phyloP scores from a whole-genome alignment of 805 yeast species.

The Candida piceae region DNA sequence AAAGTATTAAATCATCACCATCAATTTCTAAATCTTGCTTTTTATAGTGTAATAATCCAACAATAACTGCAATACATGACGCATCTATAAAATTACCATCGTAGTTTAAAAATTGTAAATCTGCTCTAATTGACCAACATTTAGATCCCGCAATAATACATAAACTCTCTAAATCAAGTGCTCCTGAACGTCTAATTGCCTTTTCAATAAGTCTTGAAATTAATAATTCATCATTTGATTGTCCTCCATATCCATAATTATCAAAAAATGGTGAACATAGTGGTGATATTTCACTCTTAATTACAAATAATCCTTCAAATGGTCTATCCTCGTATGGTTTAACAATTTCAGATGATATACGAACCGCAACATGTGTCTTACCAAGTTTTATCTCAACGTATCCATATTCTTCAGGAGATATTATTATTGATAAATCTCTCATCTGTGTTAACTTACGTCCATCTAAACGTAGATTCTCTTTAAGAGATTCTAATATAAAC shows the following conservation, averaged over 20 bases:
- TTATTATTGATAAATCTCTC: constrained; percentile 57
- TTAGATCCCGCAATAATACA: constrained; percentile 88
- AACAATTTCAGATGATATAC: constrained; percentile 70
- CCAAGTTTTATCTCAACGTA: constrained; percentile 78
- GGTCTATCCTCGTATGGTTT: constrained; percentile 89
- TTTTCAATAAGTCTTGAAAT: constrained; percentile 84
- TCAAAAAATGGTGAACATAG: constrained; percentile 89
- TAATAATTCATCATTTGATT: constrained; percentile 75
- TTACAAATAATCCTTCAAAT: constrained; percentile 83
- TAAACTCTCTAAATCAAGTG: constrained; percentile 83
- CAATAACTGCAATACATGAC: constrained; percentile 84
- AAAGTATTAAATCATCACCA: constrained; percentile 62
- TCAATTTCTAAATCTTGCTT: constrained; percentile 78
- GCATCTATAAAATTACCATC: constrained; percentile 94
- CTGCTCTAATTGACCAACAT: constrained; percentile 90
- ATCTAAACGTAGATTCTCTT: constrained; percentile 59
- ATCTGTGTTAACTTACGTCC: constrained; percentile 61
- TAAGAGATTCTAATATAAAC: constrained; percentile 60
- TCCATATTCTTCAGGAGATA: constrained; percentile 68
- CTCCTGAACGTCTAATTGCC: constrained; percentile 84
- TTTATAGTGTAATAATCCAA: constrained; percentile 75
- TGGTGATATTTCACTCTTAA: constrained; percentile 81
- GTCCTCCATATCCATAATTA: constrained; percentile 40
- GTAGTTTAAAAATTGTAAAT: constrained; percentile 79
- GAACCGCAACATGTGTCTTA: constrained; percentile 61